Base-by-base conservation (phyloP, 1,139 yeast species). In the Saccharomyces hybrid region DNA sequence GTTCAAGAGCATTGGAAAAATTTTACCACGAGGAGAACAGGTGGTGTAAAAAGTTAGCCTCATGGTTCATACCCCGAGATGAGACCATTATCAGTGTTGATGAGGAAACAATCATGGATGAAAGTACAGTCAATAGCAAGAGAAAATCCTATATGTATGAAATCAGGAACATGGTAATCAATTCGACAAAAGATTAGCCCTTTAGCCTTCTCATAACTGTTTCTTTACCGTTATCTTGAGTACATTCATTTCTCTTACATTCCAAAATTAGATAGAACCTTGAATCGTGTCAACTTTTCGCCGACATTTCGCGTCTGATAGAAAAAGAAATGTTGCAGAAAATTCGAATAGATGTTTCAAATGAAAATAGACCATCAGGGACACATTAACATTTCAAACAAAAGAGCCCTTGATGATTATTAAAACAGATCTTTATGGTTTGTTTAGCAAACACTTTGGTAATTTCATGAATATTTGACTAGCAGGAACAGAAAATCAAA, bases 141-240 rank as follows among this genome's bases (percentile, higher is more conserved):
- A 46, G 32, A 46, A 46, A 46, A 46, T 46, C 48, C 25, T 64
- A 58, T 55, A 66, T 66, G 71, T 67, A 66, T 46, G 71, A 67
- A 50, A 68, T 68, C 6, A 59, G 71, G 49, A 66, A 65, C 32
- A 68, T 68, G 71, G 71, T 68, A n/a, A 52, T 67, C 42, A 67
- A 64, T 48, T 68, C 71, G 1, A 64, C 71, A 9, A 59, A 62
- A 44, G 58, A 57, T 31, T 59, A 49, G 51, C 41, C 26, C 20
- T 26, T 13, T 13, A 3, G 20, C 2, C 31, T 20, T 47, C 38
- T n/a, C 13, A n/a, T 23, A 25, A 23, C 20, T 11, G 11, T 29
- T 3, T 9, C 23, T 38, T 32, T 23, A 27, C 23, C 28, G 46
- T 9, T 23, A 16, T 14, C 20, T n/a, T 32, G 34, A 9, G 11